Percentiles rank a stretch among this genome's conserved stretches.
Evolutionary conservation across 805 yeast genomes (phyloP).

Genomic region (Candida sonorensis): DNA sequence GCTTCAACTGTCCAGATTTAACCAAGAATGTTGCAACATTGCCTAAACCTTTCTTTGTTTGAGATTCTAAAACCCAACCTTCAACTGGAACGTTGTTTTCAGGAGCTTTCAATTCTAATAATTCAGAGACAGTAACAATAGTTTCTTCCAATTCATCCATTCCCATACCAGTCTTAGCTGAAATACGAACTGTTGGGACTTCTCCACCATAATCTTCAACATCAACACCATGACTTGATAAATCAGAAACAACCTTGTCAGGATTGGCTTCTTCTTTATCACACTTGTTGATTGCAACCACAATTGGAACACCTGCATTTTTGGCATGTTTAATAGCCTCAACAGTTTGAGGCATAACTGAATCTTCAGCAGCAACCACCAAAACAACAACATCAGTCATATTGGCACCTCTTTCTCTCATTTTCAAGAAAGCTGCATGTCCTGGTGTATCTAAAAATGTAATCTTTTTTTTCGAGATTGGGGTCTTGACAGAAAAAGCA

Average conservation of each 20-base stretch:
- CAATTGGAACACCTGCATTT: slow-evolving; percentile 70
- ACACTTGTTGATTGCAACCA: slow-evolving; percentile 90
- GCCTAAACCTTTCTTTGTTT: slow-evolving; percentile 76
- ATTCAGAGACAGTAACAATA: slow-evolving; percentile 75
- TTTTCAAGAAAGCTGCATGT: slow-evolving; percentile 91
- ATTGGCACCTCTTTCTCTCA: slow-evolving; percentile 95
- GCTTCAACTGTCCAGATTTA: slow-evolving; percentile 65
- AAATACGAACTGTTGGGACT: slow-evolving; percentile 78
- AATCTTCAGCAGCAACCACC: slow-evolving; percentile 96
- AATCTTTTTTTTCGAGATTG: slow-evolving; percentile 63
- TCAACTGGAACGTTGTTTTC: slow-evolving; percentile 49
- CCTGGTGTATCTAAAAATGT: slow-evolving; percentile 98
- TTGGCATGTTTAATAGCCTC: slow-evolving; percentile 94
- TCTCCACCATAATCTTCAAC: slow-evolving; percentile 96
- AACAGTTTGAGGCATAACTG: slow-evolving; percentile 94
- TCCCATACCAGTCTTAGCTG: slow-evolving; percentile 85
- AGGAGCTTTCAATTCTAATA: slow-evolving; percentile 69
- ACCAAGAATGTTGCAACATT: slow-evolving; percentile 80
- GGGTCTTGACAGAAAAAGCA: slow-evolving; percentile 85
- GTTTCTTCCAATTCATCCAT: slow-evolving; percentile 90
- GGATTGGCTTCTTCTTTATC: slow-evolving; percentile 74
- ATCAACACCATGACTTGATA: slow-evolving; percentile 70
- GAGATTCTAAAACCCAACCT: slow-evolving; percentile 88
- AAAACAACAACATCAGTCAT: slow-evolving; percentile 87
- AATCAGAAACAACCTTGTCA: slow-evolving; percentile 70